Base-by-base conservation (phyloP, 2,329 filamentous ascomycete genomes). In the Blastomyces percursus region DNA sequence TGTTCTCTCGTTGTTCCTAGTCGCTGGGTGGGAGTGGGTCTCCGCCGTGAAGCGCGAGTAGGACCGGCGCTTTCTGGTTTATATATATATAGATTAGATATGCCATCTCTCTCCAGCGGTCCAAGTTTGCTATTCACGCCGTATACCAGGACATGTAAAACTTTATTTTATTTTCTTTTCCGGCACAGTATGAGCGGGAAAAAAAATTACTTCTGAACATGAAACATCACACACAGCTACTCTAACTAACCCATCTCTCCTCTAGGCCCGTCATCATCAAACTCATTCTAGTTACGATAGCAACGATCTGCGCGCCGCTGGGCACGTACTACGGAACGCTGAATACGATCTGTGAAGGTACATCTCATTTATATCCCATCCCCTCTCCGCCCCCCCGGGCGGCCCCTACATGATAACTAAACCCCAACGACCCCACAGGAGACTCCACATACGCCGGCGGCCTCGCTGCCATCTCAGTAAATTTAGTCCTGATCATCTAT, bases 401-500 rank as follows among this genome's bases (percentile, higher is more conserved):
- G 4, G 5, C 14, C 16, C 14, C 38, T 42, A 42, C 14, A 12
- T 42, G 14, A 35, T 27, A 40, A 38, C 19, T 7, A 44, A 42
- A 42, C 14, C 38, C 14, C 40, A 16, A 42, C 40, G 7, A 3
- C 30, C 30, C 21, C n/a, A 21, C 63, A 96, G 93, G 91, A 68
- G 96, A 96, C 75, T 84, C 91, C 16, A 96, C 92, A 1, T 93
- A 86, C 69, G 91, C 92, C 3, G 94, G 92, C 16, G 91, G 85
- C 0, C 79, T 89, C 42, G 94, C 94, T 1, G 94, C 94, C 24
- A 77, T 97, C 59, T 86, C 95, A 74, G 94, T 94, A 14, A 99
- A 99, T 69, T 83, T 95, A 1, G 91, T 99, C 3, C 79, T 99
- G 59, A 83, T 97, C 63, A 86, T 83, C n/a, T 99, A 97, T 75